Percentiles rank a stretch among this genome's conserved stretches.
phyloP scores from a whole-genome alignment of 495 filamentous ascomycete species.

The Platismatia glauca region DNA sequence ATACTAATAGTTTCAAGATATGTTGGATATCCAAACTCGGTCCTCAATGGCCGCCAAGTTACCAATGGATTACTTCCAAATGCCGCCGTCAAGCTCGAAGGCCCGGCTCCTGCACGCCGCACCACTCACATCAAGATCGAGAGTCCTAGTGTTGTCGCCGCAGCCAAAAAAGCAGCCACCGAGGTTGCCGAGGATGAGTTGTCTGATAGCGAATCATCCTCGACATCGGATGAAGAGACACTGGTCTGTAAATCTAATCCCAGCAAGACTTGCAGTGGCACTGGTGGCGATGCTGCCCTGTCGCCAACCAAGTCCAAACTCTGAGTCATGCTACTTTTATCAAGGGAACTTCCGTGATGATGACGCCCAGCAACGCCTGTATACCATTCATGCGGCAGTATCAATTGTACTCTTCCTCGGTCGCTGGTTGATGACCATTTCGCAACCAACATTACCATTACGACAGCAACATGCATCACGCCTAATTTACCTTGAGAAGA shows the following conservation, averaged over 20 bases:
- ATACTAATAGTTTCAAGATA: slow-evolving; percentile 13
- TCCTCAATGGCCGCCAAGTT: slow-evolving; percentile 11
- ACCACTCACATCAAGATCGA: slow-evolving; percentile 19
- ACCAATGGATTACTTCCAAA: slow-evolving; percentile 6
- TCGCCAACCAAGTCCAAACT: slow-evolving; percentile 25
- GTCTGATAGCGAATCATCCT: slow-evolving; percentile 10
- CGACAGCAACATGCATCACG: slow-evolving; percentile 7
- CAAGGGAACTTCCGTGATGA: background rate
- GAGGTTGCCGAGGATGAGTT: slow-evolving; percentile 16
- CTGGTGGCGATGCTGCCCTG: slow-evolving; percentile 1
- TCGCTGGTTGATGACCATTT: background rate
- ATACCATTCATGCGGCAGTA: background rate
- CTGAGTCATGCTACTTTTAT: slow-evolving; percentile 2
- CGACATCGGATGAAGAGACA: slow-evolving; percentile 15
- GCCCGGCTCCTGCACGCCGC: slow-evolving; percentile 8
- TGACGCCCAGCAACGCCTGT: background rate
- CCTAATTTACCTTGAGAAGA: background rate
- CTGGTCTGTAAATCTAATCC: slow-evolving; percentile 14
- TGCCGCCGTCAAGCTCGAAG: slow-evolving; percentile 1
- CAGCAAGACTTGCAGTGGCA: slow-evolving; percentile 9
- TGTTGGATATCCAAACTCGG: slow-evolving; percentile 16
- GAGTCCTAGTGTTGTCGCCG: slow-evolving; percentile 21
- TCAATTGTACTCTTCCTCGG: background rate
- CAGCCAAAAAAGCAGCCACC: slow-evolving; percentile 16
- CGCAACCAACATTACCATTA: background rate